phyloP scores from a whole-genome alignment of 2,329 filamentous ascomycete species.

The Chrysoporthe cubensis region DNA sequence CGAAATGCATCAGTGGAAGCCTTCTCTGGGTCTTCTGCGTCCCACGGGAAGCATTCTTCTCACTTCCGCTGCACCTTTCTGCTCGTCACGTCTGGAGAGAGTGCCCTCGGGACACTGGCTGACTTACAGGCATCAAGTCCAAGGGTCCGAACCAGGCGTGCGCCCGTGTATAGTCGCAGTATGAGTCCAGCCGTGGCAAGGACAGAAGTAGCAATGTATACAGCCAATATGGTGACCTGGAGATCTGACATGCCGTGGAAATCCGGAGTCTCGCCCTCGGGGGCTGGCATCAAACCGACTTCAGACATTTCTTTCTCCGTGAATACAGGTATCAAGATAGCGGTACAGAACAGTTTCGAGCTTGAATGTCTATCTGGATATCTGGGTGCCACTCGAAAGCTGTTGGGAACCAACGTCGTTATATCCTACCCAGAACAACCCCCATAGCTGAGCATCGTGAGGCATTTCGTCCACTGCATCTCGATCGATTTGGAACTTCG shows the following conservation, averaged over 20 bases:
- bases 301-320: slow-evolving; percentile 16
- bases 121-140: slow-evolving; percentile 27
- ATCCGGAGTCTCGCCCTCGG: slow-evolving; percentile 15
- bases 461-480: background rate
- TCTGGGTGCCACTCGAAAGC: background rate
- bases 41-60: background rate
- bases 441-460: too few species aligned
- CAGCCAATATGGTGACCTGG: slow-evolving; percentile 21
- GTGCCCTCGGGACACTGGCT: background rate
- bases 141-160: slow-evolving; percentile 20
- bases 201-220: slow-evolving; percentile 23
- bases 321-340: background rate
- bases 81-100: background rate
- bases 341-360: background rate
- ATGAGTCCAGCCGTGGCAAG: slow-evolving; percentile 22
- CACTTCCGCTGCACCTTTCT: background rate
- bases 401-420: background rate
- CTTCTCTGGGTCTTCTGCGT: background rate
- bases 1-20: background rate
- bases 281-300: slow-evolving; percentile 23
- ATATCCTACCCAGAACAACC: background rate
- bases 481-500: background rate
- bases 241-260: slow-evolving; percentile 25
- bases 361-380: background rate
- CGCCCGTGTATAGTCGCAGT: slow-evolving; percentile 23